Percentiles rank a stretch among this genome's conserved stretches.
These are phyloP conservation scores for Tetracentron sinense DNA, from an alignment of 164 flowering plant species.

Conservation along the genomic window DNA sequence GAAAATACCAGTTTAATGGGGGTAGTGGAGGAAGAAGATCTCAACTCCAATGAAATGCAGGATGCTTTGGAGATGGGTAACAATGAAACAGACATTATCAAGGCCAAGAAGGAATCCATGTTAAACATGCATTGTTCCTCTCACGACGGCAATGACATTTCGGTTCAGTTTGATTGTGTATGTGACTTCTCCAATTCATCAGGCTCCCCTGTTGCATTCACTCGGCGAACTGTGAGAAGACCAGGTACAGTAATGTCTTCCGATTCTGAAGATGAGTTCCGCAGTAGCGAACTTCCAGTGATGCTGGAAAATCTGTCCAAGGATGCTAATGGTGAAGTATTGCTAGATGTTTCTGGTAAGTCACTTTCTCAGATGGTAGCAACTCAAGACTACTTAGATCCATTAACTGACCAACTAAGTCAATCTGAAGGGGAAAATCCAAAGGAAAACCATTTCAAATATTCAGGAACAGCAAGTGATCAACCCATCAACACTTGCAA, in stretches of 20 bases:
- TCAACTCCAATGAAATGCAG: constrained; percentile 16
- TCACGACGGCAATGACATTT: constrained; percentile 29
- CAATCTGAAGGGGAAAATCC: constrained; percentile 19
- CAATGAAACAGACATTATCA: constrained; percentile 25
- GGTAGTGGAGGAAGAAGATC: constrained; percentile 32
- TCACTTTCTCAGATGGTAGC: neutral
- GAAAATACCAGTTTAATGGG: constrained; percentile 24
- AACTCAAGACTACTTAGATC: constrained; percentile 11
- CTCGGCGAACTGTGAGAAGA: constrained; percentile 33
- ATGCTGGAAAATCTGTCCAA: constrained; percentile 5
- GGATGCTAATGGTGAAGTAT: constrained; percentile 4
- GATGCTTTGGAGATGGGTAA: constrained; percentile 18
- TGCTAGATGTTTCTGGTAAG: constrained; percentile 3
- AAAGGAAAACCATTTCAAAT: constrained; percentile 17
- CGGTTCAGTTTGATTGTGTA: constrained; percentile 20
- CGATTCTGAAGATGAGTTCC: constrained; percentile 60
- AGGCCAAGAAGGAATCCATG: constrained; percentile 68
- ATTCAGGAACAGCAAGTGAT: constrained; percentile 21
- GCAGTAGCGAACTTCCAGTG: constrained; percentile 16
- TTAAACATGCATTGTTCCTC: constrained; percentile 37
- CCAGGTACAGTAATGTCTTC: constrained; percentile 48
- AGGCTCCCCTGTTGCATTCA: constrained; percentile 48
- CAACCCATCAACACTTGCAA: constrained; percentile 20
- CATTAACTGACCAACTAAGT: constrained; percentile 16
- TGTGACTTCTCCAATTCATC: constrained; percentile 37